Evolutionary conservation across 768 basidiomycete genomes (phyloP), one percentile per base, ranked within the genome.

Genomic region (Auricularia sp.): DNA sequence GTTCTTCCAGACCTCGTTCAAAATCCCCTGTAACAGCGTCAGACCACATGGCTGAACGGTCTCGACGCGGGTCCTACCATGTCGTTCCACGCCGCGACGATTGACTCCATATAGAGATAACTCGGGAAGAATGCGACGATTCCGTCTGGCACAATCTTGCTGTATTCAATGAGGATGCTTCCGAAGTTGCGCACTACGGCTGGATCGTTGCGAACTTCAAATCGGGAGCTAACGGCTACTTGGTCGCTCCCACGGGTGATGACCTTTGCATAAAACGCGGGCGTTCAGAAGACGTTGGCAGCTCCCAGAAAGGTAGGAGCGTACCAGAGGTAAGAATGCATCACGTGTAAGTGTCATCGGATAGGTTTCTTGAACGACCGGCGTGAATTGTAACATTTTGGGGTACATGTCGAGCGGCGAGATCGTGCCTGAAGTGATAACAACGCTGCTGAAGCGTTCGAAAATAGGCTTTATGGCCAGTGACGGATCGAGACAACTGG

Each of bases 1-100:
- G 79, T 98, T 87, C 76, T 98, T 98, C 94, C 97, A 98, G 18
- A 98, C 97, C 80, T 99, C 95, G 71, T 95, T 98, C 67, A 99
- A 79, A 68, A 99, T 98, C 47, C 96, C 96, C 97, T 99, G 71
- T 35, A 65, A 36, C 35, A 62, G 34, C 56, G 3, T 62, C 61
- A 71, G 63, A 7, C 39, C 61, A 35, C 61, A n/a, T 11, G 29
- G 4, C 2, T 62, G 44, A 36, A 43, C n/a, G 43, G 34, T 63
- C 42, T 39, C 62, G 56, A 60, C 35, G 21, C 51, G 23, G 42
- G 58, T 77, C 88, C 62, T 73, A 95, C 97, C 97, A 99, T 99
- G 74, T 99, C 97, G 72, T 98, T 98, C 97, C 97, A 99, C n/a
- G 97, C 97, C 2, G 94, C 93, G 11, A 98, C 97, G 65, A 99